Evolutionary conservation across 176 grass and related monocot genomes (phyloP), one percentile per base, ranked within the genome.

Genomic region (Luzula sylvatica): DNA sequence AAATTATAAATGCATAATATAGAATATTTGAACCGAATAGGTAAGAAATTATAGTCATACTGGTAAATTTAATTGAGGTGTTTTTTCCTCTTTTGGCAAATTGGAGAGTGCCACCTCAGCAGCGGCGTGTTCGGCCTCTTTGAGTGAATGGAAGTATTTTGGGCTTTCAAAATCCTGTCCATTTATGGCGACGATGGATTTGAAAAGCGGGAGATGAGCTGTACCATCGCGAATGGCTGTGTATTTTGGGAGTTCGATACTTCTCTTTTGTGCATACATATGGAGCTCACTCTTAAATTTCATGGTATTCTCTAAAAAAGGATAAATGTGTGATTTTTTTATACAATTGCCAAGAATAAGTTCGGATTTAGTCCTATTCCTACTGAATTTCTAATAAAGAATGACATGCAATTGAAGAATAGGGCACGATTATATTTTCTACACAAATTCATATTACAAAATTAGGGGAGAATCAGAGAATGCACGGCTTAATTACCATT

Each of bases 51-150:
- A 69, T 23, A 46, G 26, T 40, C 64, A 7, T 20, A 93, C 81
- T 69, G 0, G 45, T 6, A 61, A 58, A 50, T 76, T 45, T 42
- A 69, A 14, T 52, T 58, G 55, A 42, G 44, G 75, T 56, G 42
- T 35, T 35, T 35, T 68, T 79, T 18, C 69, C 53, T 93, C 76
- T 75, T 50, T 42, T 20, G 62, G 55, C 70, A 85, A 82, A 48
- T 50, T 81, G 71, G 72, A 72, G 15, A 95, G 49, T 58, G 89
- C 83, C 43, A 79, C 61, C 65, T 82, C 49, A 62, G 89, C 89
- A 72, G 80, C 89, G 46, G 70, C 64, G 26, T 45, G 21, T 66
- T 95, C 83, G 9, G 89, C 80, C 64, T 88, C 79, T 46, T 72
- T 88, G 20, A 76, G 0, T 75, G 83, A 78, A 25, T 15, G 15